phyloP scores from a whole-genome alignment of 305 asterid genomes.

The Rubia tinctorum region DNA sequence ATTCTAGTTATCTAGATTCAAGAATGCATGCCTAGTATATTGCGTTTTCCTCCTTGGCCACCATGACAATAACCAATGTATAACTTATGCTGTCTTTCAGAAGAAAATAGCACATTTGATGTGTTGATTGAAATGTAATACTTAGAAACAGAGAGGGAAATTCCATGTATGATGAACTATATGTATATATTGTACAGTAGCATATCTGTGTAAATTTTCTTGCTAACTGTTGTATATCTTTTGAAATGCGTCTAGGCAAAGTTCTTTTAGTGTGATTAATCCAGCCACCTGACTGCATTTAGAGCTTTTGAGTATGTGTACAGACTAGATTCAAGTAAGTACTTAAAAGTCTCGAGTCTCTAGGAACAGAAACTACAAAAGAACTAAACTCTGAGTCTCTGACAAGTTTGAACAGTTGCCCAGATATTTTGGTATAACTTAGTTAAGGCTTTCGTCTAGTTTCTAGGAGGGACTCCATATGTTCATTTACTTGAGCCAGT shows the following conservation, averaged over 20 bases:
- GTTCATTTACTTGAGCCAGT: not conserved
- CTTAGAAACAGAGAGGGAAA: too few species aligned
- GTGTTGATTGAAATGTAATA: not conserved
- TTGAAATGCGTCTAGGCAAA: not conserved
- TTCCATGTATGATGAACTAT: not conserved
- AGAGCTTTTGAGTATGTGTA: not conserved
- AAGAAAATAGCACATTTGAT: not conserved
- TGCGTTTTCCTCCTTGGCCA: not conserved
- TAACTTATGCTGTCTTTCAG: not conserved
- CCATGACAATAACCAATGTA: not conserved
- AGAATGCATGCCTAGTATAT: not conserved
- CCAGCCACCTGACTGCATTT: not conserved
- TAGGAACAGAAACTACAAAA: too few species aligned
- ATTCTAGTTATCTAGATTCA: not conserved
- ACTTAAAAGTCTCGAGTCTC: not conserved
- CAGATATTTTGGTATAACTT: not conserved
- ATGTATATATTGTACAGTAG: not conserved
- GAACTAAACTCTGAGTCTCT: not conserved
- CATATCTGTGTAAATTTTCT: not conserved
- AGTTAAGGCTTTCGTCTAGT: not conserved
- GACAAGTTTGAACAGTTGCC: not conserved
- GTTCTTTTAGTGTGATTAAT: not conserved
- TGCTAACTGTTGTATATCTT: not conserved
- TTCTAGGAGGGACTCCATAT: too few species aligned
- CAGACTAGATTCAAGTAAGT: not conserved